A percentile compares a stretch with the other conserved stretches of the same genome.
phyloP scores from a whole-genome alignment of 257 asterid species.

The Rubia yunnanensis region DNA sequence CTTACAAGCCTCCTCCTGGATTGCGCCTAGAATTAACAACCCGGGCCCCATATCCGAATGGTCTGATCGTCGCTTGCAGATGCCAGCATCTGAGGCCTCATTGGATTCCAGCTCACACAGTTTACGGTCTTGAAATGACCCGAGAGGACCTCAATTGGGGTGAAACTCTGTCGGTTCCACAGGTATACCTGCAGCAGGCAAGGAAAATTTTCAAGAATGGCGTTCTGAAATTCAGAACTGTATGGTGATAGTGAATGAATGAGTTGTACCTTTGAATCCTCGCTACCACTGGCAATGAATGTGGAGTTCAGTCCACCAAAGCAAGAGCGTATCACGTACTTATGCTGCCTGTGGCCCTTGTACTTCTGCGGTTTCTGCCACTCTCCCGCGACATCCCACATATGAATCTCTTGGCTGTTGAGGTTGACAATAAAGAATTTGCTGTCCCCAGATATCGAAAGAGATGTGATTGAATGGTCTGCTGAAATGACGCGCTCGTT shows the following conservation, averaged over 20 bases:
- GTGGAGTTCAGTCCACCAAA: slow-evolving; percentile 71
- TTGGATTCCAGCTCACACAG: slow-evolving; percentile 87
- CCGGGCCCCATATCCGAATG: slow-evolving; percentile 89
- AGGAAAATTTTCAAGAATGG: neutral
- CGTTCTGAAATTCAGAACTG: neutral
- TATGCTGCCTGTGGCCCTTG: slow-evolving; percentile 70
- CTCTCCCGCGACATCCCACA: slow-evolving; percentile 68
- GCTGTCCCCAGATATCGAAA: slow-evolving; percentile 69
- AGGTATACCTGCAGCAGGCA: slow-evolving; percentile 55
- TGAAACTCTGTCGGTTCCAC: slow-evolving; percentile 54
- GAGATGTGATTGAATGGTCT: slow-evolving; percentile 72
- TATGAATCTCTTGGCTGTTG: slow-evolving; percentile 86
- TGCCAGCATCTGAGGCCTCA: slow-evolving; percentile 63
- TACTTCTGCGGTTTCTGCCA: slow-evolving; percentile 47
- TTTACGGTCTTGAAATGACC: slow-evolving; percentile 83
- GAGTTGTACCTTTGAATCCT: slow-evolving; percentile 65
- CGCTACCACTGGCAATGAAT: slow-evolving; percentile 93
- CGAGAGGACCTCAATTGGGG: slow-evolving; percentile 61
- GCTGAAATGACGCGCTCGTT: slow-evolving; percentile 64
- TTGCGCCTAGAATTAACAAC: slow-evolving; percentile 20
- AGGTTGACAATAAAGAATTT: slow-evolving; percentile 73
- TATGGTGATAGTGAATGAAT: neutral
- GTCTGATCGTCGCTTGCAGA: slow-evolving; percentile 92
- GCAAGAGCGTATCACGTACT: slow-evolving; percentile 92
- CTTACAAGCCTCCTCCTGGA: slow-evolving; percentile 3